Evolutionary conservation across 495 filamentous ascomycete genomes (phyloP).

Genomic region (Neurospora sp.): DNA sequence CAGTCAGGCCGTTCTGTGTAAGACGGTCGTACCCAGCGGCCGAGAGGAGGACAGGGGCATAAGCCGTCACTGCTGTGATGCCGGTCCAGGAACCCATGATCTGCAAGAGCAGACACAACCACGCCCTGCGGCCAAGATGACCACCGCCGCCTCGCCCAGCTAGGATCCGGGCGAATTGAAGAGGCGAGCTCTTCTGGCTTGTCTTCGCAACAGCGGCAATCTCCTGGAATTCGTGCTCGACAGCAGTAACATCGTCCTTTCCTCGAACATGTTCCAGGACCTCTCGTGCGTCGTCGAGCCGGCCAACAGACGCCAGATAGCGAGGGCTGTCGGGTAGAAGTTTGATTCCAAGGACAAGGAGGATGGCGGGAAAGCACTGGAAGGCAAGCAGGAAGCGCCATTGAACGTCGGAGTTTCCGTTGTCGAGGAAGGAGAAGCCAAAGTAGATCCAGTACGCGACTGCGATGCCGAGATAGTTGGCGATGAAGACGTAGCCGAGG

Average conservation of each 20-base stretch:
- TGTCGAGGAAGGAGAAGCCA: constrained; percentile 42
- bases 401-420: constrained; percentile 38
- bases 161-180: neutral
- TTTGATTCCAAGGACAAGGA: constrained; percentile 36
- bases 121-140: constrained; percentile 8
- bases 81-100: constrained; percentile 69
- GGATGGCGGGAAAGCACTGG: constrained; percentile 43
- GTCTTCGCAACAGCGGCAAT: neutral
- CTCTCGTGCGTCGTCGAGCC: neutral
- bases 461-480: constrained; percentile 48
- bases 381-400: constrained; percentile 43
- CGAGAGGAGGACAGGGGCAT: constrained; percentile 52
- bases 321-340: constrained; percentile 41
- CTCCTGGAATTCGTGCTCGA: neutral
- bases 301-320: constrained; percentile 9
- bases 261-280: neutral
- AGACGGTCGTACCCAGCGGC: constrained; percentile 6
- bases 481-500: constrained; percentile 45
- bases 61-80: constrained; percentile 62
- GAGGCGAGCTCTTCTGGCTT: neutral
- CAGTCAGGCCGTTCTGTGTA: constrained; percentile 10
- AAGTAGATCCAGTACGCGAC: constrained; percentile 57
- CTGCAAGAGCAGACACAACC: constrained; percentile 49
- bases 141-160: neutral
- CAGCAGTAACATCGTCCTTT: neutral